Evolutionary conservation across 192 early-diverging fungal species (phyloP).

Genomic region (Coemansia sp.): DNA sequence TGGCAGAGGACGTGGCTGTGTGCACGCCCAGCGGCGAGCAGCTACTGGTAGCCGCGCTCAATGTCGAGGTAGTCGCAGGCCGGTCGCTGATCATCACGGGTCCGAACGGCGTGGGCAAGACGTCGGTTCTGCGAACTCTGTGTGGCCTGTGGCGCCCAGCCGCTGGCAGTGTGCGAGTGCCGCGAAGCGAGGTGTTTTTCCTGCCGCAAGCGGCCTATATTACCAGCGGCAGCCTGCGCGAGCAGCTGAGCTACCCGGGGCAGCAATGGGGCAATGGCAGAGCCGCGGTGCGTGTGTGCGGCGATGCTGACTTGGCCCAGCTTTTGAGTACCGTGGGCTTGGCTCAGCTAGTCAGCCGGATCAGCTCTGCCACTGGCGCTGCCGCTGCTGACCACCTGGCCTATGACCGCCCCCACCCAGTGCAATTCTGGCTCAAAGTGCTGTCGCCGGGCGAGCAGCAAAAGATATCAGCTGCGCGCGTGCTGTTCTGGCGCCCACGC

Average conservation of each 20-base stretch:
- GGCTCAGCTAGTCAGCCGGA: slow-evolving; percentile 13
- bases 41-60: slow-evolving; percentile 47
- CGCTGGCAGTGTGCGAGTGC: slow-evolving; percentile 54
- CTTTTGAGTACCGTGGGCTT: slow-evolving; percentile 31
- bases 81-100: slow-evolving; percentile 70
- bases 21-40: slow-evolving; percentile 21
- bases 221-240: slow-evolving; percentile 62
- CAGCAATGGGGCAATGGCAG: slow-evolving; percentile 9
- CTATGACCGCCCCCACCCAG: slow-evolving; percentile 34
- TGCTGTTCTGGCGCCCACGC: slow-evolving; percentile 69
- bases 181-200: slow-evolving; percentile 58
- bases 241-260: slow-evolving; percentile 68
- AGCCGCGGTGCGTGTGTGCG: slow-evolving; percentile 14
- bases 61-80: slow-evolving; percentile 56
- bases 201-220: slow-evolving; percentile 73
- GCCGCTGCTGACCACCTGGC: background rate
- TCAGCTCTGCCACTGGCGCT: slow-evolving; percentile 9
- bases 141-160: slow-evolving; percentile 74
- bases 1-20: slow-evolving; percentile 25
- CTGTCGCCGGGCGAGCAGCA: slow-evolving; percentile 83
- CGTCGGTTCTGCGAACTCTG: slow-evolving; percentile 75
- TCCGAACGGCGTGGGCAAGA: slow-evolving; percentile 86
- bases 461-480: slow-evolving; percentile 67
- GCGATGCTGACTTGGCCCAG: slow-evolving; percentile 23
- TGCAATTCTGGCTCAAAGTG: slow-evolving; percentile 63